These are phyloP conservation scores for Pseudogymnoascus sp. DNA, from an alignment of 2,329 filamentous ascomycete species.

Conservation along the genomic window DNA sequence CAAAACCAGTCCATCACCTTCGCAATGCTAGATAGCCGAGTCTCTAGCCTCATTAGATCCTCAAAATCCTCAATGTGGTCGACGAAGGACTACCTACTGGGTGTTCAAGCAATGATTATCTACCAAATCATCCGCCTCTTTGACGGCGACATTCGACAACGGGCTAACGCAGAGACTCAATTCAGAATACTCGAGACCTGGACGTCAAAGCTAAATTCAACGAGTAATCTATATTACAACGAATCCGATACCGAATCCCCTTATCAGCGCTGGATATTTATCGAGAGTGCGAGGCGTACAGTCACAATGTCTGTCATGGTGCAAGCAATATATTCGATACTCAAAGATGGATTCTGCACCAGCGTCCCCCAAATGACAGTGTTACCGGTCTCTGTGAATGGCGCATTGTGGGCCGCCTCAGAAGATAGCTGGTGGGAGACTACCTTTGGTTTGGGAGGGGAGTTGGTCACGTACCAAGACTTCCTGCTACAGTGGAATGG, in stretches of 20 bases:
- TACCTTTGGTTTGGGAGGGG: not conserved
- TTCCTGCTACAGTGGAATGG: conserved; percentile 11
- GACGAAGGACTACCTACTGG: conserved; percentile 12
- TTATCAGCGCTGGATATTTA: conserved; percentile 25
- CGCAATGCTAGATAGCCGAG: conserved; percentile 15
- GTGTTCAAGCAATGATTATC: conserved; percentile 21
- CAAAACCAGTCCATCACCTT: conserved; percentile 12
- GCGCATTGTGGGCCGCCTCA: conserved; percentile 11
- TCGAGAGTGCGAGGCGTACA: conserved; percentile 27
- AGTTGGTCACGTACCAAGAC: conserved; percentile 11
- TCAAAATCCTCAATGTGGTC: conserved; percentile 7
- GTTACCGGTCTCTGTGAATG: conserved; percentile 13
- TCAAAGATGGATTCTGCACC: conserved; percentile 15
- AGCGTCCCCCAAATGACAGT: conserved; percentile 11
- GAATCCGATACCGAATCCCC: not conserved
- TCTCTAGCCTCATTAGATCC: conserved; percentile 8
- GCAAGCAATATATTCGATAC: conserved; percentile 11
- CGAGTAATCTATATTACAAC: conserved; percentile 1
- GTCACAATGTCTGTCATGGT: conserved; percentile 18
- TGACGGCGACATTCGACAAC: conserved; percentile 21
- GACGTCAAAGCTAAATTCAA: conserved; percentile 18
- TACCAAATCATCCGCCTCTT: conserved; percentile 26
- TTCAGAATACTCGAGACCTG: conserved; percentile 20
- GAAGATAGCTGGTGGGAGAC: not conserved
- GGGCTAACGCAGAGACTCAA: conserved; percentile 20